Evolutionary conservation across 2,329 filamentous ascomycete species (phyloP).

Genomic region (Fusarium incarnatum): DNA sequence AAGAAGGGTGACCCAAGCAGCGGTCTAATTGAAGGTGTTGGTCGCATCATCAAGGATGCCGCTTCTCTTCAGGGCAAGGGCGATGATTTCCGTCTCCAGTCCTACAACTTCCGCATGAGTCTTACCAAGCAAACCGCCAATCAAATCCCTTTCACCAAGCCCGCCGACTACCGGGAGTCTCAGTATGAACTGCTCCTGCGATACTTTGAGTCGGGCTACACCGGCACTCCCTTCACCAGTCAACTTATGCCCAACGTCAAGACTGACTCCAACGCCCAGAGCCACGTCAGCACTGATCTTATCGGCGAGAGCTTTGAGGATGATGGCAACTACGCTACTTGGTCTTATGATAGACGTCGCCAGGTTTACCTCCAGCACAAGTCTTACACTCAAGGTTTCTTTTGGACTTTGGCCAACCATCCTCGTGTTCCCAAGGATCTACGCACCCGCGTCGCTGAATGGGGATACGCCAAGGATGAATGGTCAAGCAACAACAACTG

Average conservation of each 20-base stretch:
- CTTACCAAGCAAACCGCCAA: constrained; percentile 24
- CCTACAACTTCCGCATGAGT: constrained; percentile 37
- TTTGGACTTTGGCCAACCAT: constrained; percentile 35
- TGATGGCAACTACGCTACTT: constrained; percentile 29
- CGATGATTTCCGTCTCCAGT: constrained; percentile 30
- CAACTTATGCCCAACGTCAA: constrained; percentile 40
- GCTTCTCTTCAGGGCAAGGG: constrained; percentile 9
- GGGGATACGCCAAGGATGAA: constrained; percentile 37
- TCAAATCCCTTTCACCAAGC: constrained; percentile 29
- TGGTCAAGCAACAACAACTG: constrained; percentile 30
- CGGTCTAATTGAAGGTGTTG: constrained; percentile 25
- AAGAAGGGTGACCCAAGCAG: constrained; percentile 21
- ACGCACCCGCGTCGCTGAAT: background rate
- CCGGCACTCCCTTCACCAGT: constrained; percentile 25
- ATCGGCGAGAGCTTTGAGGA: constrained; percentile 30
- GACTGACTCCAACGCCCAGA: constrained; percentile 32
- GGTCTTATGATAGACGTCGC: constrained; percentile 27
- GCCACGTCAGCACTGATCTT: constrained; percentile 37
- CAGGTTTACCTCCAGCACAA: constrained; percentile 15
- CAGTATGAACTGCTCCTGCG: constrained; percentile 34
- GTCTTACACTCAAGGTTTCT: constrained; percentile 32
- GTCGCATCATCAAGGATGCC: constrained; percentile 20
- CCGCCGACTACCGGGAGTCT: constrained; percentile 31
- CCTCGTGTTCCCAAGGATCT: constrained; percentile 20
- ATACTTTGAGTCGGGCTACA: constrained; percentile 34